These are phyloP conservation scores for Fusarium sp. DNA, from an alignment of 2,329 filamentous ascomycete species.

Conservation along the genomic window DNA sequence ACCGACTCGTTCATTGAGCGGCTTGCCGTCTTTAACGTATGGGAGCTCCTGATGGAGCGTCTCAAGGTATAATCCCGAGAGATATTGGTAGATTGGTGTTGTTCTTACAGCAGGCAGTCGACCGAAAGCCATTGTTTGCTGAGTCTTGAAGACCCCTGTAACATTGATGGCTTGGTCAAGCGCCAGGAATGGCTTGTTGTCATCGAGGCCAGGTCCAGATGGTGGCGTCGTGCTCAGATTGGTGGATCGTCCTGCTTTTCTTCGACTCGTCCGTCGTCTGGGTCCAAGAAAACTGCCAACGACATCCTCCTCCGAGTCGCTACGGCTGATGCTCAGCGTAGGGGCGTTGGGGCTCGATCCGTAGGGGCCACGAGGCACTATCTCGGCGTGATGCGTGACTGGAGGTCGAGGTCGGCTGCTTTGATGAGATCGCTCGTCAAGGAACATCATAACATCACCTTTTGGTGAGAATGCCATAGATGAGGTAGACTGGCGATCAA, in stretches of 20 bases:
- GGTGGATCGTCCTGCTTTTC: constrained; percentile 55
- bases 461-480: constrained; percentile 67
- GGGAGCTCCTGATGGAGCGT: constrained; percentile 62
- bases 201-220: constrained; percentile 47
- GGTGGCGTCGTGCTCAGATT: constrained; percentile 66
- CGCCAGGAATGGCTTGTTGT: constrained; percentile 55
- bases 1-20: constrained; percentile 58
- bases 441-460: constrained; percentile 68
- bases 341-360: constrained; percentile 60
- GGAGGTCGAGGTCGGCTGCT: constrained; percentile 53
- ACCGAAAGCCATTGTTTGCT: constrained; percentile 71
- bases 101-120: constrained; percentile 62
- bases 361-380: constrained; percentile 53
- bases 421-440: constrained; percentile 65
- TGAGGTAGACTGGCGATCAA: constrained; percentile 70
- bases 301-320: constrained; percentile 73
- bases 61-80: constrained; percentile 66
- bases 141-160: constrained; percentile 65
- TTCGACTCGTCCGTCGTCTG: constrained; percentile 51
- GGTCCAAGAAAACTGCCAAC: constrained; percentile 67
- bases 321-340: constrained; percentile 65
- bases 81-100: constrained; percentile 63
- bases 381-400: constrained; percentile 47
- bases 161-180: constrained; percentile 68
- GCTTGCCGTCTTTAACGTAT: constrained; percentile 45